Base-by-base conservation (phyloP, 768 basidiomycete genomes). In the Cystobasidium ongulense region DNA sequence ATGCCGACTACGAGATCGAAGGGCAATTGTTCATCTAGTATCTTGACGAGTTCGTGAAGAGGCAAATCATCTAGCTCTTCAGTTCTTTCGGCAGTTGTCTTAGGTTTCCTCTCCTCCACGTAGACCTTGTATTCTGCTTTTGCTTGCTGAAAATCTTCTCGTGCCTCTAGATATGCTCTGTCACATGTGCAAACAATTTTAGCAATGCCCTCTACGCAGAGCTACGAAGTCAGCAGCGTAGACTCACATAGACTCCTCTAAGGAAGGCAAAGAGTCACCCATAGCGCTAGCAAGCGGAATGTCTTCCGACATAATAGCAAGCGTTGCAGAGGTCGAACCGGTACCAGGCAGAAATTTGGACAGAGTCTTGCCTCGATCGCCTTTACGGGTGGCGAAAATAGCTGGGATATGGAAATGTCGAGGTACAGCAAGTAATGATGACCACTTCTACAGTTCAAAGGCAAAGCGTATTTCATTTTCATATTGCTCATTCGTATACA, bases 1-100 rank as follows among this genome's bases (percentile, higher is more conserved):
- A 71, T 59, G 25, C 68, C 68, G n/a, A n/a, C 36, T 4, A 43
- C 68, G 5, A 71, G 27, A 54, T 71, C 54, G 68, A 57, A 71
- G 8, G 68, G 52, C 18, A 27, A 29, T 38, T 54, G 53, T 35
- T 31, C 68, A 36, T 71, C 54, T n/a, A 46, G 52, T 5, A 29
- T 43, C 29, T 46, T 43, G 39, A 67, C 65, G 39, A 52, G 39
- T 5, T 71, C 50, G 15, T 17, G 52, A 21, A 57, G 65, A 35
- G 50, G 65, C 21, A 67, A 8, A 25, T 33, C 31, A 21, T 39
- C 21, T 43, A 59, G 57, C 25, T n/a, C 21, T 43, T 67, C 29
- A 17, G 43, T 36, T 38, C 63, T 36, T 18, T 64, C 15, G n/a
- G 63, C 3, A 3, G 36, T 11, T 11, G 25, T 36, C 38, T 39